Evolutionary conservation across 331 rosid species (phyloP), one percentile per base, ranked within the genome.

Genomic region (Arachis monticola): DNA sequence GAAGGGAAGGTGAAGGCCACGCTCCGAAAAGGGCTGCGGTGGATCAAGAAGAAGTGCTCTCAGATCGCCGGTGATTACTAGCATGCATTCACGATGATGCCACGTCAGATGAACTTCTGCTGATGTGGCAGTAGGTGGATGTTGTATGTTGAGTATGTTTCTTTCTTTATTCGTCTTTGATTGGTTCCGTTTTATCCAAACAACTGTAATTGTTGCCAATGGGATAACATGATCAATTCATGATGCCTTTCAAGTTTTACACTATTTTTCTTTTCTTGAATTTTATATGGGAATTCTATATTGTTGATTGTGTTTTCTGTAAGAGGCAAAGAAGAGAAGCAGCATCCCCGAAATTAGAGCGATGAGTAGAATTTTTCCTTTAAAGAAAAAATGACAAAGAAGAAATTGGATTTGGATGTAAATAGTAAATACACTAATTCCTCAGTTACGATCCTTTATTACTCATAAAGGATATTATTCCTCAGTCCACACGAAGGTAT

Each of bases 41-140:
- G 96, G 96, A 82, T 91, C 70, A 91, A 91, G 88, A 85, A 72
- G 10, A 88, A 85, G 79, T 88, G 92, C 74, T 85, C 93, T 67
- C 87, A 84, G 80, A 85, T 88, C 48, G 85, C 84, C 53, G 89
- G 73, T 64, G 86, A 92, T 6, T 79, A 60, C 79, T 86, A 73
- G 60, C 1, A 56, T 58, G 79, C 5, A 48, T 12, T 47, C 12
- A n/a, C n/a, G n/a, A 3, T 53, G 8, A 0, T 13, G 59, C 59
- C 59, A 53, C 27, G 59, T 53, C 59, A 53, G 8, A 13, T 53
- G 59, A n/a, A 4, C 2, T 32, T 30, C 0, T n/a, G 67, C 60
- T 78, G 72, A 59, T 57, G 67, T 75, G 64, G 47, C 64, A 41
- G 8, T 13, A 22, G 10, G 10, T 22, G n/a, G n/a, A n/a, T n/a